A percentile compares a stretch with the other conserved stretches of the same genome.
phyloP scores from a whole-genome alignment of 164 flowering plant species.

The Berberis thunbergii region DNA sequence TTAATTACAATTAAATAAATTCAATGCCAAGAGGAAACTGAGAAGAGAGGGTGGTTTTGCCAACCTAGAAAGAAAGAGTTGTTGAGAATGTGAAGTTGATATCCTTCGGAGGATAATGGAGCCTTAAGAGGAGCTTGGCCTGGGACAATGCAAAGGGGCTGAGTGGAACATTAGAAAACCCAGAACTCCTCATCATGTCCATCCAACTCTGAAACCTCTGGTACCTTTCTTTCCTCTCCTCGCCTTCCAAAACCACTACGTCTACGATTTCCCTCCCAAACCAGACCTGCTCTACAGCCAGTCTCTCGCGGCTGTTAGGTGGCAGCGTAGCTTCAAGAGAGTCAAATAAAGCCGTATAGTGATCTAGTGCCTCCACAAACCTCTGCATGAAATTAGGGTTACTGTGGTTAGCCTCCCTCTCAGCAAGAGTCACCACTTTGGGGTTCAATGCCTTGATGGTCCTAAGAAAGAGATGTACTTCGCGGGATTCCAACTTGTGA shows the following conservation, averaged over 20 bases:
- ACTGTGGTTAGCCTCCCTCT: constrained; percentile 69
- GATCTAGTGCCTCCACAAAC: constrained; percentile 65
- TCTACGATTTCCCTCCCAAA: constrained; percentile 68
- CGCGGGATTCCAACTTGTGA: constrained; percentile 39
- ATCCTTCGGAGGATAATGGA: constrained; percentile 92
- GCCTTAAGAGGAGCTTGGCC: constrained; percentile 78
- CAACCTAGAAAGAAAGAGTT: constrained; percentile 67
- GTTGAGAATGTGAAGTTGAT: constrained; percentile 48
- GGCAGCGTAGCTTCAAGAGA: constrained; percentile 89
- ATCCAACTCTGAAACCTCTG: constrained; percentile 73
- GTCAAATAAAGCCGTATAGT: constrained; percentile 69
- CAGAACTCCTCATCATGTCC: constrained; percentile 46
- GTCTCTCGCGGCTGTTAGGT: constrained; percentile 64
- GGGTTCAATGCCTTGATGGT: constrained; percentile 65
- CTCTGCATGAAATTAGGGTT: constrained; percentile 49
- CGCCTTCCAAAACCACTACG: constrained; percentile 54
- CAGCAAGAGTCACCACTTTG: constrained; percentile 63
- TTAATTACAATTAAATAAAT: background rate
- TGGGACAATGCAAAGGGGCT: constrained; percentile 80
- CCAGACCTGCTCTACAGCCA: constrained; percentile 70
- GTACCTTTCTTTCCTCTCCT: constrained; percentile 47
- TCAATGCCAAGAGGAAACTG: constrained; percentile 86
- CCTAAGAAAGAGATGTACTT: constrained; percentile 35
- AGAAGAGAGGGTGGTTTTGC: constrained; percentile 76
- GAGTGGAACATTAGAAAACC: constrained; percentile 47